Base-by-base conservation (phyloP, 192 early-diverging fungal genomes). In the Coemansia asiatica region DNA sequence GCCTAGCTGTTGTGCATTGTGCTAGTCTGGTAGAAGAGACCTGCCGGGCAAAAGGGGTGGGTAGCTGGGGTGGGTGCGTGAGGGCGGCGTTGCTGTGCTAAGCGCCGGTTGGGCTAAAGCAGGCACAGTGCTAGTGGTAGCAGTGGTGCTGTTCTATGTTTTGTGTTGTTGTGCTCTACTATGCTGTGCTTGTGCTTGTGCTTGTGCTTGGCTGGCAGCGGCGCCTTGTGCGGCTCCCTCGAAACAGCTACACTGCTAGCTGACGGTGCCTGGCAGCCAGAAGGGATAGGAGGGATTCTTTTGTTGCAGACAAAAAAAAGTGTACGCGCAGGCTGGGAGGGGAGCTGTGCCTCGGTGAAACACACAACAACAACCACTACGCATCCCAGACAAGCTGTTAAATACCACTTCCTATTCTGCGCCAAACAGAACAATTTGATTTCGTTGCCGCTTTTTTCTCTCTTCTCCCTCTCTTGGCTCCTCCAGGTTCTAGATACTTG, bases 331-430 rank as follows among this genome's bases (percentile, higher is more conserved):
- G 71, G 57, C 49, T 49, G 67, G 62, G 38, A 62, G 67, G 69
- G 63, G 61, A 66, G 56, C 68, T 53, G 62, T 61, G 69, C 59
- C 58, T 71, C 59, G 56, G 56, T 21, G 56, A 31, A 58, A 58
- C 35, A 15, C 33, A 38, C 63, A 61, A 54, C 63, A 61, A 54
- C 61, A 66, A 71, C 71, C 67, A 44, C 51, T 33, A 53, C 76
- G 68, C 71, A 74, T 71, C 48, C 26, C 67, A 64, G 68, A 74
- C 69, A 72, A 74, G 72, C 64, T 63, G 65, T 74, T 79, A 74
- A 79, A 79, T 75, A 68, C 69, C 72, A 68, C 72, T 36, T 68
- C 63, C 50, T 71, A 75, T 75, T 81, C 78, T 75, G 72, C 72
- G 58, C 50, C 69, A 59, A 47, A 31, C 58, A 66, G 72, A 81